phyloP scores from a whole-genome alignment of 106 monocot species.

The Dioscorea zingiberensis region DNA sequence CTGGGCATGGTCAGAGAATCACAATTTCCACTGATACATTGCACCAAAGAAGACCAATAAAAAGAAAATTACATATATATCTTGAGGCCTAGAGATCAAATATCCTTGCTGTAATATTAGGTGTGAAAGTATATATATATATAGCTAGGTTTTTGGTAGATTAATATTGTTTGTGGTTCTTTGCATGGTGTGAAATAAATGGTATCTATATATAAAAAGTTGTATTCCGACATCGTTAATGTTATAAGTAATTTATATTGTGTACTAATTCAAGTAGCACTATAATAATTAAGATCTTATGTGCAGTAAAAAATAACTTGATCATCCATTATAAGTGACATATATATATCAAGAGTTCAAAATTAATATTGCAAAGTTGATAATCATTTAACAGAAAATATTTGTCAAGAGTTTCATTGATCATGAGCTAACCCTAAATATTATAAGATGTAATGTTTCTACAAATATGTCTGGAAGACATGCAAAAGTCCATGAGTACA shows the following conservation, averaged over 20 bases:
- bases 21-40: conserved; percentile 58
- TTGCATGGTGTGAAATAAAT: neutral
- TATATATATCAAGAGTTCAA: too few species aligned
- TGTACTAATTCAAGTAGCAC: too few species aligned
- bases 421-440: neutral
- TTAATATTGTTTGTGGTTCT: neutral
- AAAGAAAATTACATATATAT: neutral
- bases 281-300: too few species aligned
- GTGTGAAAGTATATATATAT: neutral
- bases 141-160: neutral
- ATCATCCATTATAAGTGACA: too few species aligned
- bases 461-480: neutral
- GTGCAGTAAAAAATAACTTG: too few species aligned
- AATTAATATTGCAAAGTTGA: too few species aligned
- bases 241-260: too few species aligned
- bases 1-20: conserved; percentile 83
- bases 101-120: neutral
- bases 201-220: neutral
- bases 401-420: neutral
- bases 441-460: neutral
- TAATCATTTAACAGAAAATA: neutral
- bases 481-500: neutral
- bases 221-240: neutral
- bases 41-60: neutral
- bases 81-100: neutral